A percentile compares a stretch with the other conserved stretches of the same genome.
Evolutionary conservation across 2,329 filamentous ascomycete genomes (phyloP).

Genomic region (Penicillium fuscoglaucum): DNA sequence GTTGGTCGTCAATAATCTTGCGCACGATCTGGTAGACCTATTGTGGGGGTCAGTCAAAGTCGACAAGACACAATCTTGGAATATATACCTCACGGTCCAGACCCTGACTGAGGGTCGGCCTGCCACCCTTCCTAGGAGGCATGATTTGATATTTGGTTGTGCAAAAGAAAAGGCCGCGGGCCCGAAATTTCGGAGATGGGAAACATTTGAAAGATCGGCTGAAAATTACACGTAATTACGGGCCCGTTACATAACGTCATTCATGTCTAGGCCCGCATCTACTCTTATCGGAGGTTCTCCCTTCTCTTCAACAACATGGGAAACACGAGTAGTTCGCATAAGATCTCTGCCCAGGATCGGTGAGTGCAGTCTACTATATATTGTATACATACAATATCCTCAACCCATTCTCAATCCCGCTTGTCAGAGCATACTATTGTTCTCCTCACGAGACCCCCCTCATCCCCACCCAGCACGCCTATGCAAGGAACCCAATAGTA

Average conservation of each 20-base stretch:
- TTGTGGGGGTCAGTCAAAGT: slow-evolving; percentile 4
- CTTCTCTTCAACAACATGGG: slow-evolving; percentile 54
- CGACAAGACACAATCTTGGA: slow-evolving; percentile 10
- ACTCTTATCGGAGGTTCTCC: not conserved
- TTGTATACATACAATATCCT: not conserved
- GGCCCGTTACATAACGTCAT: slow-evolving; percentile 22
- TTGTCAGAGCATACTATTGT: not conserved
- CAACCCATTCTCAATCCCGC: not conserved
- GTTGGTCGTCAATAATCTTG: slow-evolving; percentile 69
- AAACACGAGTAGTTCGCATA: slow-evolving; percentile 63
- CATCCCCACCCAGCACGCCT: slow-evolving; percentile 3
- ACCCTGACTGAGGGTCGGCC: slow-evolving; percentile 53
- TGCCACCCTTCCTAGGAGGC: slow-evolving; percentile 42
- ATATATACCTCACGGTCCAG: slow-evolving; percentile 63
- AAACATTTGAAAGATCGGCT: slow-evolving; percentile 19
- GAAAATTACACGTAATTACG: slow-evolving; percentile 23
- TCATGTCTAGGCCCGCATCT: not conserved
- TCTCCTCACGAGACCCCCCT: slow-evolving; percentile 21
- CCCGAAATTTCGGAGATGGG: slow-evolving; percentile 10
- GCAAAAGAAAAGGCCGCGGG: slow-evolving; percentile 20
- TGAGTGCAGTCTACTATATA: slow-evolving; percentile 45
- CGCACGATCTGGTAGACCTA: slow-evolving; percentile 75
- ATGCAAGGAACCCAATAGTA: not conserved
- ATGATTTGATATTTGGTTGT: slow-evolving; percentile 30
- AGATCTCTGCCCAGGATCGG: slow-evolving; percentile 82